These are phyloP conservation scores for Claviceps digitariae DNA, from an alignment of 2,329 filamentous ascomycete species.

Conservation along the genomic window DNA sequence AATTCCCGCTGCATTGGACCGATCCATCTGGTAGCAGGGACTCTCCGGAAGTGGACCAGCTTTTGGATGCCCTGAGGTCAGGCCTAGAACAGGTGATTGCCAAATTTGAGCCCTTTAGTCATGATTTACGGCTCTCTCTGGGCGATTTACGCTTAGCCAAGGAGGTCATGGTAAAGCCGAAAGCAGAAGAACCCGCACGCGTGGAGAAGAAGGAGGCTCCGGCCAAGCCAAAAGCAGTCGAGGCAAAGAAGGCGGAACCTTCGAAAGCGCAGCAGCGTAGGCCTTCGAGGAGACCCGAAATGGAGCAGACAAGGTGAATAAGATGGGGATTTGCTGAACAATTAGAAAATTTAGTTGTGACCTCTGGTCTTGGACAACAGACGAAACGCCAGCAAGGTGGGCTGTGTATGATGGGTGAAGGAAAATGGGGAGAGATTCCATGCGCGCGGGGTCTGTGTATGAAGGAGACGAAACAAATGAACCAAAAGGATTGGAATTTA, in stretches of 20 bases:
- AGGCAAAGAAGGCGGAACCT: conserved; percentile 10
- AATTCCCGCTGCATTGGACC: conserved; percentile 60
- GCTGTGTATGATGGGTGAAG: not conserved
- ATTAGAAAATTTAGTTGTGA: not conserved
- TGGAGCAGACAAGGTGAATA: conserved; percentile 15
- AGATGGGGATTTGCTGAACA: not conserved
- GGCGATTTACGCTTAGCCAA: conserved; percentile 62
- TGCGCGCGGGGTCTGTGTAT: not conserved
- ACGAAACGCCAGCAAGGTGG: not conserved
- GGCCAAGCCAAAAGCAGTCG: conserved; percentile 15
- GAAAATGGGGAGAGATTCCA: not conserved
- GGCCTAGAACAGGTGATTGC: conserved; percentile 52
- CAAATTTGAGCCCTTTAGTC: conserved; percentile 62
- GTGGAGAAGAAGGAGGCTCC: conserved; percentile 17
- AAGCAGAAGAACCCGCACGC: not conserved
- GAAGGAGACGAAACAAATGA: not conserved
- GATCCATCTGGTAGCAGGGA: conserved; percentile 48
- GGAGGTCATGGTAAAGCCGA: conserved; percentile 37
- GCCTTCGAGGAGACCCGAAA: conserved; percentile 12
- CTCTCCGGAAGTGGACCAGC: conserved; percentile 54
- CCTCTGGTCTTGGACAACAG: not conserved
- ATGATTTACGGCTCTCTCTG: conserved; percentile 53
- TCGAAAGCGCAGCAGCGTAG: conserved; percentile 10
- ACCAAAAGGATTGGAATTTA: no score
- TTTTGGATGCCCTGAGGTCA: conserved; percentile 50